These are phyloP conservation scores for Linnemannia hyalina DNA, from an alignment of 192 early-diverging fungal species.

Conservation along the genomic window DNA sequence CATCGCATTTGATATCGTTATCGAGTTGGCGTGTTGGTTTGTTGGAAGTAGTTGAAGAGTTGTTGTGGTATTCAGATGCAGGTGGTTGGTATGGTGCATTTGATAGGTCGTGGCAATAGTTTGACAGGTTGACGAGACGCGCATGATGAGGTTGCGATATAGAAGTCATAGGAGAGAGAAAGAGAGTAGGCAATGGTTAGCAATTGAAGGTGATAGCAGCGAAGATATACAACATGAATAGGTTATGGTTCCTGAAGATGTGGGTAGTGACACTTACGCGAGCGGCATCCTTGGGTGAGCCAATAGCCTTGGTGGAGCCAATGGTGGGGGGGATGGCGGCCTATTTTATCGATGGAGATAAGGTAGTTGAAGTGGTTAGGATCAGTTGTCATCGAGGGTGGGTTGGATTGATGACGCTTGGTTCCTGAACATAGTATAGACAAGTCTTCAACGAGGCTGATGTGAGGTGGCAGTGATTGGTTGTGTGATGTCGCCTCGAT, in stretches of 20 bases:
- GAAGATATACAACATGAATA: neutral
- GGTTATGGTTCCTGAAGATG: neutral
- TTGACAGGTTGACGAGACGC: neutral
- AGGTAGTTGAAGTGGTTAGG: neutral
- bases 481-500: neutral
- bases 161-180: neutral
- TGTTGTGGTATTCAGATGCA: neutral
- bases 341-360: conserved; percentile 17
- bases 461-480: neutral
- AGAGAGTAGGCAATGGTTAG: neutral
- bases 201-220: neutral
- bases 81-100: neutral
- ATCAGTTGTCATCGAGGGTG: neutral
- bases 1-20: neutral
- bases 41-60: neutral
- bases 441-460: neutral
- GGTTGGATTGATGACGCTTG: neutral
- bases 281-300: conserved; percentile 64
- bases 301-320: conserved; percentile 74
- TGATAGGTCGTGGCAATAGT: neutral
- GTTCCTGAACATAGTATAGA: neutral
- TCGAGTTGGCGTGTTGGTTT: neutral
- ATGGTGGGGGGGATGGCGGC: conserved; percentile 80
- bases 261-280: conserved; percentile 51
- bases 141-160: neutral